These are phyloP conservation scores for Silene uniflora DNA, from an alignment of 148 eudicot genomes.

Conservation along the genomic window DNA sequence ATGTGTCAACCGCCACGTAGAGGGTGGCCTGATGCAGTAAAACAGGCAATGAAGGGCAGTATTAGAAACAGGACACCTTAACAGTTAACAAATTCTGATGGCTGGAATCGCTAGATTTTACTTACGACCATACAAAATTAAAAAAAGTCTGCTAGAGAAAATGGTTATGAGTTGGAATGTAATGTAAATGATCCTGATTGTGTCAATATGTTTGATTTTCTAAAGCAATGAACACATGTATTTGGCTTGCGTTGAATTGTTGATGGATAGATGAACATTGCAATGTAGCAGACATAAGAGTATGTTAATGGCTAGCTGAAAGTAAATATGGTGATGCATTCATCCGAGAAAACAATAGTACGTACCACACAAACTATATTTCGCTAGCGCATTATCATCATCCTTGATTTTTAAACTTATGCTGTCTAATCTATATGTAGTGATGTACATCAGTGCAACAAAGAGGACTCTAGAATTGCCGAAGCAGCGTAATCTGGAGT, in stretches of 20 bases:
- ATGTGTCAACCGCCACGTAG: too few relatives aligned
- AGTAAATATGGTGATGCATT: slow-evolving; percentile 96
- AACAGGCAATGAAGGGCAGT: too few relatives aligned
- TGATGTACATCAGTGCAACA: slow-evolving; percentile 87
- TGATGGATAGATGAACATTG: slow-evolving; percentile 97
- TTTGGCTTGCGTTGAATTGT: slow-evolving; percentile 57
- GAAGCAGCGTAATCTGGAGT: background rate
- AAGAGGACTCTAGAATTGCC: slow-evolving; percentile 62
- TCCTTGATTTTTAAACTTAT: background rate
- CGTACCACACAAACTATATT: background rate
- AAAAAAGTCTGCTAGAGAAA: too few relatives aligned
- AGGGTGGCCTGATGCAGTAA: too few relatives aligned
- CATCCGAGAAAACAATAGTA: slow-evolving; percentile 94
- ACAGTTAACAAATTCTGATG: too few relatives aligned
- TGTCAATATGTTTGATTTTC: too few relatives aligned
- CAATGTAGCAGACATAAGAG: slow-evolving; percentile 97
- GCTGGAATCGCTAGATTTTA: too few relatives aligned
- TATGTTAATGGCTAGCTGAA: slow-evolving; percentile 90
- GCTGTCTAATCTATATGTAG: slow-evolving; percentile 33
- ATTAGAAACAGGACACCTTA: too few relatives aligned
- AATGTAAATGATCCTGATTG: too few relatives aligned
- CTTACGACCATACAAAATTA: too few relatives aligned
- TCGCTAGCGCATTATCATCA: too few relatives aligned
- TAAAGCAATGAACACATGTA: slow-evolving; percentile 38
- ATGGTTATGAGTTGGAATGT: too few relatives aligned